phyloP scores from a whole-genome alignment of 768 basidiomycete species.

The Xerocomellus chrysenteron region DNA sequence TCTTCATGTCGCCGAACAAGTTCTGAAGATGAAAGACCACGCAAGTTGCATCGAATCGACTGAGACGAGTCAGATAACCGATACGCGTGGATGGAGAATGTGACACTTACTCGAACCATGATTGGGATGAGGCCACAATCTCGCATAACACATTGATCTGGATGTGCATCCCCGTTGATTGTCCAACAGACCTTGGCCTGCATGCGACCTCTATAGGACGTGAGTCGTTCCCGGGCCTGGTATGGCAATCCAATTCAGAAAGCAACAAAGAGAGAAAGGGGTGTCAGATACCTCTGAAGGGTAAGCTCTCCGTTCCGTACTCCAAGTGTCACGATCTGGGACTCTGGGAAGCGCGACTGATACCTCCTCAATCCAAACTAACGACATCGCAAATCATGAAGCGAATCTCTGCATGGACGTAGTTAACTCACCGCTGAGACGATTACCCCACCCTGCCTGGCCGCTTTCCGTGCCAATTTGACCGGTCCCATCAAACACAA shows the following conservation, averaged over 20 bases:
- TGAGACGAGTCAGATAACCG: slow-evolving; percentile 30
- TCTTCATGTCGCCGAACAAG: slow-evolving; percentile 92
- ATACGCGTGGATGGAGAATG: background rate
- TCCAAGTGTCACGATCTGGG: slow-evolving; percentile 74
- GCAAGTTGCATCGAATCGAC: slow-evolving; percentile 93
- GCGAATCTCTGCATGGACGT: slow-evolving; percentile 3
- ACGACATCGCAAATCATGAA: slow-evolving; percentile 8
- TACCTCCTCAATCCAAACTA: slow-evolving; percentile 91
- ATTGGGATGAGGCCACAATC: slow-evolving; percentile 94
- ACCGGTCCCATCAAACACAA: slow-evolving; percentile 84
- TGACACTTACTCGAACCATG: slow-evolving; percentile 85
- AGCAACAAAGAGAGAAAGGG: background rate
- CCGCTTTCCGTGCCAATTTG: slow-evolving; percentile 52
- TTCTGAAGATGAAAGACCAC: slow-evolving; percentile 77
- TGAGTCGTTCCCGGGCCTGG: slow-evolving; percentile 89
- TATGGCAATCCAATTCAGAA: slow-evolving; percentile 7
- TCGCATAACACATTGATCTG: slow-evolving; percentile 62
- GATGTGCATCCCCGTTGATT: slow-evolving; percentile 62
- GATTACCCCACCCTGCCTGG: slow-evolving; percentile 70
- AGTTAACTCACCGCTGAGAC: slow-evolving; percentile 69
- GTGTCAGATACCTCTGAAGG: slow-evolving; percentile 73
- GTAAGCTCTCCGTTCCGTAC: slow-evolving; percentile 75
- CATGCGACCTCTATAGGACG: slow-evolving; percentile 91
- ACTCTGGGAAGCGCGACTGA: slow-evolving; percentile 84
- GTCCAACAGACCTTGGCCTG: slow-evolving; percentile 84